Evolutionary conservation across 2,329 filamentous ascomycete genomes (phyloP), one percentile per base, ranked within the genome.

Genomic region (Ceratocystis huliohia): DNA sequence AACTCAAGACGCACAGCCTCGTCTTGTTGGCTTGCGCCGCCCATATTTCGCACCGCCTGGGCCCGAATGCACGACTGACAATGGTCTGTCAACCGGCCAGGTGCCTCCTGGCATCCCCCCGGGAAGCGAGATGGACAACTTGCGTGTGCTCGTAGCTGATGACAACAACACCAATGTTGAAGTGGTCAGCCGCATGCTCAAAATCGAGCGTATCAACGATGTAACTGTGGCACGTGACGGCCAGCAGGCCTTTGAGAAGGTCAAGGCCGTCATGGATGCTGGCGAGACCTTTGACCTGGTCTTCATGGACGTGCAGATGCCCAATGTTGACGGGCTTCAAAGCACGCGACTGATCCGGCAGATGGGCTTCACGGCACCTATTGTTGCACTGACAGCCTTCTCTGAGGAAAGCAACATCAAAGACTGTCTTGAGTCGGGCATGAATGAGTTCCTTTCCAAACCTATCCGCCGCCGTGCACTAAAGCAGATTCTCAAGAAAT

Each of bases 251-350:
- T 89, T 91, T 68, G 91, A 96, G 69, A 80, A 88, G 33, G 91
- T 96, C 70, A 92, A 91, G 73, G 85, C 85, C 17, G 88, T 86
- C 69, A 94, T 96, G 88, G 84, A 86, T 63, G 82, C 82, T 33
- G 82, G 86, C 64, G 80, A 82, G 65, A 82, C 82, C 1, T 96
- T 93, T 73, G 90, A 96, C 70, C 80, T 96, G 30, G 93, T 96
- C 69, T 94, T 96, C 73, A 96, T 96, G 92, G 92, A 96, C 72
- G 88, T 96, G 6, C 90, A 89, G 76, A 96, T 96, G 92, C 92
- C 92, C 2, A 95, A 94, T 69, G 82, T 96, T 15, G 91, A 96
- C 72, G 92, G 92, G 1, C 78, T 96, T 28, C 88, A 96, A 73
- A 92, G 88, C 61, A 96, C 92, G 0, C 83, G 87, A 8, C 78